Conservation (phyloP, 176 grass and related monocot species). For the Lolium rigidum region DNA sequence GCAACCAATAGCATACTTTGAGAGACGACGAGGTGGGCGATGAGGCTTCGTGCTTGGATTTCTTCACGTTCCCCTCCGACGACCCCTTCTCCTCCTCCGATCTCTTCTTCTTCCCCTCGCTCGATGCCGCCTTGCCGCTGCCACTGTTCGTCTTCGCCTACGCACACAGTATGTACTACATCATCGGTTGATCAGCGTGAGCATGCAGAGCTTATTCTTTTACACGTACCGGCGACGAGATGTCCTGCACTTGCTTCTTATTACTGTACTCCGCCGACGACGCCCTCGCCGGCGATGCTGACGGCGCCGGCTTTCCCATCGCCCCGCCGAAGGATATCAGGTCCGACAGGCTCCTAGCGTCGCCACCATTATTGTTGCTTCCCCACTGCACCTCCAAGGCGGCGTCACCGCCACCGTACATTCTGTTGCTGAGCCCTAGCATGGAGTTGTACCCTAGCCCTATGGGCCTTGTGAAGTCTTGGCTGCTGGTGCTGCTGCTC, state of each 20-base stretch:
- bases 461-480: slow-evolving; percentile 42
- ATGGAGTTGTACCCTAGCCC: slow-evolving; percentile 53
- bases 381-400: slow-evolving; percentile 69
- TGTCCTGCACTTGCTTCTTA: slow-evolving; percentile 64
- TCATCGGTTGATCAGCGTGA: background rate
- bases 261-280: slow-evolving; percentile 40
- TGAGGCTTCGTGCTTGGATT: slow-evolving; percentile 64
- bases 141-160: slow-evolving; percentile 56
- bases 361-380: slow-evolving; percentile 55
- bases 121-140: slow-evolving; percentile 45
- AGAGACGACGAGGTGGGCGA: slow-evolving; percentile 70
- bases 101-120: slow-evolving; percentile 82
- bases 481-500: background rate
- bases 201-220: background rate
- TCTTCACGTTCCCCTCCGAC: slow-evolving; percentile 63
- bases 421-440: slow-evolving; percentile 59
- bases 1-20: slow-evolving; percentile 51
- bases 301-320: slow-evolving; percentile 34
- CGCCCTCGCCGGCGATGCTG: slow-evolving; percentile 35
- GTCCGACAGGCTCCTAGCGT: slow-evolving; percentile 71
- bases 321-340: slow-evolving; percentile 68
- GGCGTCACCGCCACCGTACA: slow-evolving; percentile 41
- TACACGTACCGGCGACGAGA: slow-evolving; percentile 62
- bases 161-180: background rate
- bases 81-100: slow-evolving; percentile 51